These are phyloP conservation scores for Ceratobasidium sp. DNA, from an alignment of 1,284 basidiomycete species.

Conservation along the genomic window DNA sequence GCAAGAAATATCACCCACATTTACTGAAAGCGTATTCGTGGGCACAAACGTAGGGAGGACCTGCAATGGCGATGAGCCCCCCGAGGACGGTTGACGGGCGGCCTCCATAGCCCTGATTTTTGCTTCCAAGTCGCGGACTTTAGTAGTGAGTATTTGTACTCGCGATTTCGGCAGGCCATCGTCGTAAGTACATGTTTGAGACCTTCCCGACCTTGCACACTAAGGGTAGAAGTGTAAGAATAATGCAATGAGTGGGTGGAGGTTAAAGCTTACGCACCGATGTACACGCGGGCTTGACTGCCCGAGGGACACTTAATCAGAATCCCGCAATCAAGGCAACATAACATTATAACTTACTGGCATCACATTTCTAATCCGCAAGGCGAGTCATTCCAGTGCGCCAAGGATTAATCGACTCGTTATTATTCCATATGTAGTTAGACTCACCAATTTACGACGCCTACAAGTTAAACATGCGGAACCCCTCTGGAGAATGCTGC, in stretches of 20 bases:
- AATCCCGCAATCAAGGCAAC: background rate
- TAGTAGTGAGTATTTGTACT: constrained; percentile 64
- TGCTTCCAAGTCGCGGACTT: constrained; percentile 59
- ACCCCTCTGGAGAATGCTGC: constrained; percentile 29
- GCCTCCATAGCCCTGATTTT: constrained; percentile 43
- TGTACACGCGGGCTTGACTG: constrained; percentile 27
- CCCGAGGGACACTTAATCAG: constrained; percentile 1
- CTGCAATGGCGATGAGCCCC: background rate
- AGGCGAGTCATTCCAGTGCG: no score
- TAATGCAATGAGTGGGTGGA: background rate
- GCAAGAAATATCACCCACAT: background rate
- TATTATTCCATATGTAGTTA: constrained; percentile 22
- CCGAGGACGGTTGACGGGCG: background rate
- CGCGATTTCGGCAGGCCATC: constrained; percentile 66
- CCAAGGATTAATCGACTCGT: background rate
- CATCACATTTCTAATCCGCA: constrained; percentile 35
- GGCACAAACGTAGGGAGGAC: background rate
- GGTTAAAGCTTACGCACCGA: constrained; percentile 16
- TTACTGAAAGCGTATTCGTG: background rate
- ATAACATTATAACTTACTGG: constrained; percentile 1
- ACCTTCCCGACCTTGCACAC: constrained; percentile 54
- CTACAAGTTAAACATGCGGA: constrained; percentile 50
- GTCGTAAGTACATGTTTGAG: constrained; percentile 63
- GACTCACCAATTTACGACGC: constrained; percentile 75
- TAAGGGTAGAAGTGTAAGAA: constrained; percentile 1